These are phyloP conservation scores for Coffea eugenioides DNA, from an alignment of 257 asterid species.

Conservation along the genomic window DNA sequence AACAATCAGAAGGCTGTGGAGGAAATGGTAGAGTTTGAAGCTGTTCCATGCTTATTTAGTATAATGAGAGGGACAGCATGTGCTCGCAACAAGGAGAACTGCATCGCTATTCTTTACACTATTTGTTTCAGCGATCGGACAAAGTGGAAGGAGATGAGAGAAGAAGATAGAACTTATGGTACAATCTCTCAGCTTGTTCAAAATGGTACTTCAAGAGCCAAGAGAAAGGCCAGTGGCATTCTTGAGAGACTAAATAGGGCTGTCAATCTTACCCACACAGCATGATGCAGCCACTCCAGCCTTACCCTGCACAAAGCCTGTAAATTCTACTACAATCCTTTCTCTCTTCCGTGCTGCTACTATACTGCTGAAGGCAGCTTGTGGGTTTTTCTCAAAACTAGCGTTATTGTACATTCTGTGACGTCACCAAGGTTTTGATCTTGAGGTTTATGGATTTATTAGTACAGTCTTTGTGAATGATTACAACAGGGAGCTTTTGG, in stretches of 20 bases:
- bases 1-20: constrained; percentile 60
- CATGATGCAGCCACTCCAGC: constrained; percentile 34
- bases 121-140: constrained; percentile 61
- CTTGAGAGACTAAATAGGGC: constrained; percentile 66
- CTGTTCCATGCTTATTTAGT: constrained; percentile 64
- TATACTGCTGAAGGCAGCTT: constrained; percentile 30
- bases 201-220: constrained; percentile 79
- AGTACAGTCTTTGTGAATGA: constrained; percentile 43
- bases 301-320: constrained; percentile 36
- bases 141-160: constrained; percentile 70
- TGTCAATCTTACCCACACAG: constrained; percentile 55
- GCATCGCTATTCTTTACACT: constrained; percentile 53
- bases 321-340: constrained; percentile 63
- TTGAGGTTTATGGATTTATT: constrained; percentile 27
- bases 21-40: constrained; percentile 65
- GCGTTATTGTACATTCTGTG: constrained; percentile 45
- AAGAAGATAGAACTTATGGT: constrained; percentile 52
- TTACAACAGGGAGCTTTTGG: constrained; percentile 32
- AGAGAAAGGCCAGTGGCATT: constrained; percentile 77
- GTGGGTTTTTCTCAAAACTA: constrained; percentile 20
- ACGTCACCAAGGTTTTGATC: constrained; percentile 39
- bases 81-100: constrained; percentile 65
- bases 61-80: constrained; percentile 59
- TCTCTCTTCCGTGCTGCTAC: constrained; percentile 3
- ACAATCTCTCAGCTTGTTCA: constrained; percentile 64